These are phyloP conservation scores for Thielaviopsis musarum DNA, from an alignment of 2,329 filamentous ascomycete genomes.

Conservation along the genomic window DNA sequence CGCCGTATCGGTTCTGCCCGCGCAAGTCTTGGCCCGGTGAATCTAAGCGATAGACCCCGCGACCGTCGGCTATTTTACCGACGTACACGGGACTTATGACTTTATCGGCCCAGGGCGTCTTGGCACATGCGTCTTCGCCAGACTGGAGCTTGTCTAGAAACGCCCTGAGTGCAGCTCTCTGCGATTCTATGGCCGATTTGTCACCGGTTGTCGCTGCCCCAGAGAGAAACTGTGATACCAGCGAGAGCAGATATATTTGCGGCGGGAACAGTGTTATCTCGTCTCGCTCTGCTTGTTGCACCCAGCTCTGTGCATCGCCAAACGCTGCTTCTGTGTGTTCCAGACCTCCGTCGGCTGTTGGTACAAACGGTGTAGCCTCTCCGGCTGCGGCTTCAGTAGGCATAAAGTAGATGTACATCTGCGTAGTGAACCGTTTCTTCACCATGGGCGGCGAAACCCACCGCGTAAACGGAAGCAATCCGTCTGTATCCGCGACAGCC, in stretches of 20 bases:
- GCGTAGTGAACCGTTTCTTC: conserved; percentile 71
- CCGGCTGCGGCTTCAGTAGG: conserved; percentile 32
- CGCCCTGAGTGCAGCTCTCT: conserved; percentile 30
- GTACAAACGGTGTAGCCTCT: conserved; percentile 32
- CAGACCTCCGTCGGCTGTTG: conserved; percentile 52
- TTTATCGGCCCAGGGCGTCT: conserved; percentile 41
- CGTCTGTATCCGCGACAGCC: conserved; percentile 40
- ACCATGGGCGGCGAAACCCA: conserved; percentile 72
- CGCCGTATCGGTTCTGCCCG: conserved; percentile 32
- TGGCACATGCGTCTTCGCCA: conserved; percentile 24
- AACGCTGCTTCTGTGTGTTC: conserved; percentile 63
- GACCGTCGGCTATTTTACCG: conserved; percentile 28
- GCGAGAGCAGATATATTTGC: conserved; percentile 57
- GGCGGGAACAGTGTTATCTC: conserved; percentile 80
- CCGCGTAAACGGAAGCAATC: conserved; percentile 66
- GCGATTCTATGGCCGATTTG: conserved; percentile 33
- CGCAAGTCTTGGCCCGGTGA: conserved; percentile 39
- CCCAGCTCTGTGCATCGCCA: conserved; percentile 51
- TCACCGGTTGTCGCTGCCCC: conserved; percentile 13
- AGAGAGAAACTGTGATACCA: conserved; percentile 28
- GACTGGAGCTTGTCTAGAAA: conserved; percentile 23
- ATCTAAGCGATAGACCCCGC: conserved; percentile 38
- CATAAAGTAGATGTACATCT: conserved; percentile 92
- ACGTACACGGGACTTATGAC: conserved; percentile 40
- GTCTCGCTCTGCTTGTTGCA: conserved; percentile 42